These are phyloP conservation scores for Trichophyton rubrum DNA, from an alignment of 2,329 filamentous ascomycete genomes.

Conservation along the genomic window DNA sequence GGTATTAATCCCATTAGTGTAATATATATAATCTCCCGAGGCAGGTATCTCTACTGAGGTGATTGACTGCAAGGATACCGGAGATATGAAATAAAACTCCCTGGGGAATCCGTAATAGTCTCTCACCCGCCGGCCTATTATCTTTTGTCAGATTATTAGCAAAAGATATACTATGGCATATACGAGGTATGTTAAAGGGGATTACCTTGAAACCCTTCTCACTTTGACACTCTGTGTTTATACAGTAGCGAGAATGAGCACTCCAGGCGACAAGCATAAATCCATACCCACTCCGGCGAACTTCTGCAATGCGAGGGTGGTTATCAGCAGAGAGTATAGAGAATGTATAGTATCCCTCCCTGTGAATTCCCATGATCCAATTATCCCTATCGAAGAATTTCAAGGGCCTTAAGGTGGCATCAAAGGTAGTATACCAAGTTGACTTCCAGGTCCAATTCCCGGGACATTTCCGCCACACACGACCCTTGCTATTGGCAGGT, in stretches of 20 bases:
- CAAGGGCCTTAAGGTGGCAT: background rate
- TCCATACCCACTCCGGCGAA: too few species aligned
- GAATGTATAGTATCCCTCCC: too few species aligned
- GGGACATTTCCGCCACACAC: background rate
- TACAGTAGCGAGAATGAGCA: background rate
- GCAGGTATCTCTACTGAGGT: background rate
- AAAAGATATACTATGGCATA: background rate
- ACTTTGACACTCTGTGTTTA: background rate
- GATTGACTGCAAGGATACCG: background rate
- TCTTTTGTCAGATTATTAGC: background rate
- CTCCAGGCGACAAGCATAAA: background rate
- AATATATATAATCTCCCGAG: background rate
- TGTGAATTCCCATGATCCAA: too few species aligned
- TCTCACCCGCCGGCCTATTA: background rate
- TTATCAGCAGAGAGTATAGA: too few species aligned
- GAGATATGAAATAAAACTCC: background rate
- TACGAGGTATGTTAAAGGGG: background rate
- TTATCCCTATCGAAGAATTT: background rate
- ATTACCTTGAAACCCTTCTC: background rate
- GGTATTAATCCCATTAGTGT: background rate
- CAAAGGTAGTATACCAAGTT: too few species aligned
- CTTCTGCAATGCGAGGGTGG: too few species aligned
- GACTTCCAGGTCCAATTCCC: background rate
- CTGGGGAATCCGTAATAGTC: background rate
- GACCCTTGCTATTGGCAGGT: background rate